Base-by-base conservation (phyloP, 2,329 filamentous ascomycete genomes). In the Colletotrichum ledebouriae region DNA sequence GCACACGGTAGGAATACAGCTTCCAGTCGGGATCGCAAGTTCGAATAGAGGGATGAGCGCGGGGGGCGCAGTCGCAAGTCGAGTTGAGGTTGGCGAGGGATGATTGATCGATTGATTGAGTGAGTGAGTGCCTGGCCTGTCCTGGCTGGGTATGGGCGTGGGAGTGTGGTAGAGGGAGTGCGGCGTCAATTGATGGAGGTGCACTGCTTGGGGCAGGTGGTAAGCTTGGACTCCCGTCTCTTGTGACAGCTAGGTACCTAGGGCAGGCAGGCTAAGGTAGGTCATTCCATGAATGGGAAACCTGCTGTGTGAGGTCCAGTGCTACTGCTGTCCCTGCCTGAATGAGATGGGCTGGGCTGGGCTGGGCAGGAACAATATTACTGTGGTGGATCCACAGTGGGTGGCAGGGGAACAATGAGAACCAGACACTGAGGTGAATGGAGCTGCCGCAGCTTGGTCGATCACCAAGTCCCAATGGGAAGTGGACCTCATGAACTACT, bases 11-110 rank as follows among this genome's bases (percentile, higher is more conserved):
- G 34, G 22, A 59, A 20, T n/a, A 42, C 55, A 44, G 34, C 15
- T 33, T 42, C 29, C 20, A 13, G 25, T 9, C 41, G 13, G 37
- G 20, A 47, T 46, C 59, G 66, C 62, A 52, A 46, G 17, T 25
- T 44, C 60, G 55, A 65, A 47, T 9, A 66, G 66, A 47, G 56
- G 41, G 61, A 59, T 37, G 55, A 15, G 6, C 12, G 66, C 42
- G 62, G 62, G 56, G 56, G 47, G 55, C 33, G 41, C 62, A 11
- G 20, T 60, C 34, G 55, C 55, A 59, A 63, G 25, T 46, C 42
- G n/a, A 47, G 25, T 34, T 50, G 64, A 63, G 60, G 59, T 64
- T 68, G 53, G 46, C 49, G 61, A 69, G 55, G 49, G 55, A 64
- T 68, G 55, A 29, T 60, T 50, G 47, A 52, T 52, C 64, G 55